Evolutionary conservation across 2,329 filamentous ascomycete genomes (phyloP).

Genomic region (Penicillium occitanis): DNA sequence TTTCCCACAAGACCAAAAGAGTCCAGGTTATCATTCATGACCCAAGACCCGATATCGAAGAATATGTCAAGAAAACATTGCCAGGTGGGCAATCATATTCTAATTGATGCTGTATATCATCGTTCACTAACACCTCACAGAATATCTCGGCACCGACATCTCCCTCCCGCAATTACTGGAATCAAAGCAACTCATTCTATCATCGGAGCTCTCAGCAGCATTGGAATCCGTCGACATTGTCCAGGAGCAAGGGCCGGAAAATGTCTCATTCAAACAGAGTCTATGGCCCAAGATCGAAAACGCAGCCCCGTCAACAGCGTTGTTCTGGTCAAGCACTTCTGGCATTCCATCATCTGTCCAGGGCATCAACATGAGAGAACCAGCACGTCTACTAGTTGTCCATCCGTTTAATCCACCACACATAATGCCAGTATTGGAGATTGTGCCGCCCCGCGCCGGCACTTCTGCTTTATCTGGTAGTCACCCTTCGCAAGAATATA

Average conservation of each 20-base stretch:
- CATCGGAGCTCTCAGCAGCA: constrained; percentile 40
- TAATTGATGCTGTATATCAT: neutral
- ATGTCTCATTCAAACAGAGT: constrained; percentile 50
- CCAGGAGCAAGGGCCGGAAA: constrained; percentile 62
- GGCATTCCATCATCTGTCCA: constrained; percentile 58
- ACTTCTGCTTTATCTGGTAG: constrained; percentile 24
- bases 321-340: constrained; percentile 60
- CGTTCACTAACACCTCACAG: neutral
- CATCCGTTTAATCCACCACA: constrained; percentile 64
- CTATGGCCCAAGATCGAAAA: constrained; percentile 55
- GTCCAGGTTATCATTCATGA: constrained; percentile 46
- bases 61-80: constrained; percentile 47
- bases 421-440: constrained; percentile 61
- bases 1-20: constrained; percentile 23
- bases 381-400: constrained; percentile 53
- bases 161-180: constrained; percentile 21
- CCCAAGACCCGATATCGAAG: constrained; percentile 49
- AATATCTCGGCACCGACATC: constrained; percentile 12
- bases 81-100: constrained; percentile 28
- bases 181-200: constrained; percentile 35
- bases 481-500: constrained; percentile 24
- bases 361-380: constrained; percentile 43
- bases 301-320: constrained; percentile 44
- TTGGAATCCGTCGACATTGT: constrained; percentile 52
- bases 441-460: constrained; percentile 54